phyloP scores from a whole-genome alignment of 169 alveolate species.

The Plasmodium knowlesi region DNA sequence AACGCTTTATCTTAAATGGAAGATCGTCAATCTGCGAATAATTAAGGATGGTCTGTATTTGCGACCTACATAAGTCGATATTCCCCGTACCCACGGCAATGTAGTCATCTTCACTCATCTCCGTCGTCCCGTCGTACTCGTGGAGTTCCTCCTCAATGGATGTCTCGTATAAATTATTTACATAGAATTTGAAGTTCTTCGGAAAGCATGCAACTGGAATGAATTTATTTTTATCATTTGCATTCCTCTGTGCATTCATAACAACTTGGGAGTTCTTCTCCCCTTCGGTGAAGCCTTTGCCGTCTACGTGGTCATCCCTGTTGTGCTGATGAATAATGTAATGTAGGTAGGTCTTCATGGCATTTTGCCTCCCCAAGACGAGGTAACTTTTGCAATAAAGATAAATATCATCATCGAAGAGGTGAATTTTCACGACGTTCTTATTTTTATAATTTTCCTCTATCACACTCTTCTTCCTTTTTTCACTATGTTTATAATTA shows the following conservation, averaged over 20 bases:
- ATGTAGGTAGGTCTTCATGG: conserved; percentile 71
- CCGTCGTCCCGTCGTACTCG: conserved; percentile 27
- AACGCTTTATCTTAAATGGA: conserved; percentile 58
- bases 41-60: conserved; percentile 38
- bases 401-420: conserved; percentile 25
- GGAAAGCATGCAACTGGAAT: conserved; percentile 63
- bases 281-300: background rate
- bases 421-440: conserved; percentile 62
- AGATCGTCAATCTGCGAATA: conserved; percentile 37
- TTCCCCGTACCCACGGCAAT: conserved; percentile 66
- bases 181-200: conserved; percentile 47
- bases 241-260: background rate
- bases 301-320: background rate
- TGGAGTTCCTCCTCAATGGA: conserved; percentile 68
- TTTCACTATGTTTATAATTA: conserved; percentile 53
- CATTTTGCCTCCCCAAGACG: conserved; percentile 72
- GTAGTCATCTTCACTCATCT: conserved; percentile 25
- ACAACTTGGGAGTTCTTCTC: background rate
- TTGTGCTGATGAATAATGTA: conserved; percentile 40
- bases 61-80: conserved; percentile 30
- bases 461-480: conserved; percentile 31
- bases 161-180: conserved; percentile 52
- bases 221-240: background rate
- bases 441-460: conserved; percentile 74
- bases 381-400: conserved; percentile 74